These are phyloP conservation scores for Antitrichia curtipendula DNA, from an alignment of 225 moss, liverwort and hornwort genomes.

Conservation along the genomic window DNA sequence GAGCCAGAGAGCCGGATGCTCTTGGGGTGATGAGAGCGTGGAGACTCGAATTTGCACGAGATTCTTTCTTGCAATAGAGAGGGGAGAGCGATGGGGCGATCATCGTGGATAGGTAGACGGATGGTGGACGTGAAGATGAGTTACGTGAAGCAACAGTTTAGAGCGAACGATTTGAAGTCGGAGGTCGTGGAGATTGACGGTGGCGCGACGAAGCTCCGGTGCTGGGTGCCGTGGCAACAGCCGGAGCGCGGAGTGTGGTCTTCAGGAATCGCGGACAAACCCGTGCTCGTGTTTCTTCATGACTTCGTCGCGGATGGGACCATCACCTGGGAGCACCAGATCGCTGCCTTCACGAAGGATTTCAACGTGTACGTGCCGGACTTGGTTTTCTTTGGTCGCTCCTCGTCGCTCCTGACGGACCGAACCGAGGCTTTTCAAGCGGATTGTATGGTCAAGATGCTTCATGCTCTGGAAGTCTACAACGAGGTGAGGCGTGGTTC, in stretches of 20 bases:
- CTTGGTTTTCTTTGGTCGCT: constrained; percentile 59
- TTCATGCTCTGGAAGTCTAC: background rate
- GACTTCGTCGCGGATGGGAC: constrained; percentile 50
- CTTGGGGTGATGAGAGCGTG: background rate
- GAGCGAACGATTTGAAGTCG: constrained; percentile 39
- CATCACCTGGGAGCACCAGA: constrained; percentile 50
- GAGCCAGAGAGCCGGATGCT: background rate
- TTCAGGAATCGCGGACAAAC: constrained; percentile 12
- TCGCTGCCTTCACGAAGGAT: constrained; percentile 31
- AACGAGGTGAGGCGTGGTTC: constrained; percentile 3
- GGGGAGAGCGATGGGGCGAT: background rate
- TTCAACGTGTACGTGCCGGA: constrained; percentile 68
- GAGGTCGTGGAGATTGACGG: constrained; percentile 44
- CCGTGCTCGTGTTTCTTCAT: constrained; percentile 53
- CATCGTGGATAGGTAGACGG: background rate
- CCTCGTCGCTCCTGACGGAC: constrained; percentile 20
- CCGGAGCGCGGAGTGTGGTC: constrained; percentile 42
- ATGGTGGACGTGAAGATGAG: constrained; percentile 15
- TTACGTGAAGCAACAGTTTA: constrained; percentile 16
- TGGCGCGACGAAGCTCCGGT: constrained; percentile 39
- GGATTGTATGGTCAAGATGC: constrained; percentile 18
- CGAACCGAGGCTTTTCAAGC: constrained; percentile 64
- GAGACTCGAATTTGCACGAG: background rate
- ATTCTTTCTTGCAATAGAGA: background rate
- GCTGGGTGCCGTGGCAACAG: constrained; percentile 72